A percentile compares a stretch with the other conserved stretches of the same genome.
These are phyloP conservation scores for Arxiozyma bovina DNA, from an alignment of 1,139 yeast genomes.

Conservation along the genomic window DNA sequence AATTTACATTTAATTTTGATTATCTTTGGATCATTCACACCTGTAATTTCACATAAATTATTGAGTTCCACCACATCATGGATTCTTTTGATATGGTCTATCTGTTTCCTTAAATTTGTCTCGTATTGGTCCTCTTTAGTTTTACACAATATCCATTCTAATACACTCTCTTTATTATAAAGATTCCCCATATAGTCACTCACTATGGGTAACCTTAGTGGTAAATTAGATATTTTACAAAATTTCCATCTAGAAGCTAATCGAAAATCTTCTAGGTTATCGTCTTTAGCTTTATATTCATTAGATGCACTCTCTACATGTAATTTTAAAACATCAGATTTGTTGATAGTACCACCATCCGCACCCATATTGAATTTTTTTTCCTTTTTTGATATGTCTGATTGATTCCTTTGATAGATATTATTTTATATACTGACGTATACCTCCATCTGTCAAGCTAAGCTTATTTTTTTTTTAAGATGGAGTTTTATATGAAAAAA, in stretches of 20 bases:
- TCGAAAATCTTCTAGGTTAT: conserved; percentile 43
- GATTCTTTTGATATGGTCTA: conserved; percentile 39
- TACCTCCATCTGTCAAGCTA: no score
- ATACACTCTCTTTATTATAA: conserved; percentile 58
- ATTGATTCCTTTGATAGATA: background rate
- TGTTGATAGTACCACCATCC: conserved; percentile 26
- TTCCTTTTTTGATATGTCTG: no score
- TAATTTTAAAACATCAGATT: conserved; percentile 12
- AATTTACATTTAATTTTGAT: conserved; percentile 44
- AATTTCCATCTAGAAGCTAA: conserved; percentile 20
- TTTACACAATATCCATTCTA: conserved; percentile 47
- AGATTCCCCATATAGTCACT: conserved; percentile 65
- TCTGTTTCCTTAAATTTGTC: conserved; percentile 25
- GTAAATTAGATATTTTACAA: conserved; percentile 33
- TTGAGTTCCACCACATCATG: conserved; percentile 42
- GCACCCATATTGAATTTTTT: conserved; percentile 9
- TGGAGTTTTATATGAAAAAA: no score
- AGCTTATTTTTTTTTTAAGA: no score
- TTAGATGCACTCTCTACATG: conserved; percentile 17
- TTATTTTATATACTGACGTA: no score
- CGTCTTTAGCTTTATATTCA: conserved; percentile 30
- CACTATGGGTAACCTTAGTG: conserved; percentile 44
- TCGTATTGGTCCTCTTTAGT: conserved; percentile 19
- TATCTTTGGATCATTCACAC: conserved; percentile 23
- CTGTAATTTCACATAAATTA: conserved; percentile 29